Conservation (phyloP, 1,284 basidiomycete species). For the Garcileccinum viscosum region DNA sequence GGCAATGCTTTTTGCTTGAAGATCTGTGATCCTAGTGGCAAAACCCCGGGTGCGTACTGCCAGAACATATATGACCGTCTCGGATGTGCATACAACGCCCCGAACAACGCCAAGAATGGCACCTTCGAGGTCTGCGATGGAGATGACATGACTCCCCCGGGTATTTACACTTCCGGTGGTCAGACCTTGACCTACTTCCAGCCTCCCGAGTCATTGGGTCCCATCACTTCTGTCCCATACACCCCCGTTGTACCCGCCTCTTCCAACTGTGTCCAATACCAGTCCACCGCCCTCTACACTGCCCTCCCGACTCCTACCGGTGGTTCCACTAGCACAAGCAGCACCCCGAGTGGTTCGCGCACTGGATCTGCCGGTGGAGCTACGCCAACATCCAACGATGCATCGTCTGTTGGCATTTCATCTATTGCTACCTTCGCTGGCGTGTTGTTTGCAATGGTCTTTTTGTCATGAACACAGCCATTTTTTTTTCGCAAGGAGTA, state of each 20-base stretch:
- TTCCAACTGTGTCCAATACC: constrained; percentile 66
- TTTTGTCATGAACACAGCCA: constrained; percentile 43
- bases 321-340: constrained; percentile 11
- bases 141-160: constrained; percentile 50
- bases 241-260: constrained; percentile 61
- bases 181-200: constrained; percentile 59
- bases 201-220: constrained; percentile 63
- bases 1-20: constrained; percentile 59
- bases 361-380: constrained; percentile 30
- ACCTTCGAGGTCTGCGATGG: constrained; percentile 67
- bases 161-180: constrained; percentile 45
- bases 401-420: constrained; percentile 44
- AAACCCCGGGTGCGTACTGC: constrained; percentile 60
- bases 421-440: constrained; percentile 46
- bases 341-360: constrained; percentile 30
- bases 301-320: constrained; percentile 28
- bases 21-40: constrained; percentile 62
- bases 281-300: constrained; percentile 57
- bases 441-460: constrained; percentile 50
- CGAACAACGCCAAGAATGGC: constrained; percentile 61
- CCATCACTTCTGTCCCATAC: constrained; percentile 67
- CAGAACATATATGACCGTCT: constrained; percentile 71
- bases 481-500: too few relatives aligned
- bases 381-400: constrained; percentile 39
- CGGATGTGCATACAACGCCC: constrained; percentile 73